Evolutionary conservation across 2,329 filamentous ascomycete species (phyloP).

Genomic region (Fusarium longipes): DNA sequence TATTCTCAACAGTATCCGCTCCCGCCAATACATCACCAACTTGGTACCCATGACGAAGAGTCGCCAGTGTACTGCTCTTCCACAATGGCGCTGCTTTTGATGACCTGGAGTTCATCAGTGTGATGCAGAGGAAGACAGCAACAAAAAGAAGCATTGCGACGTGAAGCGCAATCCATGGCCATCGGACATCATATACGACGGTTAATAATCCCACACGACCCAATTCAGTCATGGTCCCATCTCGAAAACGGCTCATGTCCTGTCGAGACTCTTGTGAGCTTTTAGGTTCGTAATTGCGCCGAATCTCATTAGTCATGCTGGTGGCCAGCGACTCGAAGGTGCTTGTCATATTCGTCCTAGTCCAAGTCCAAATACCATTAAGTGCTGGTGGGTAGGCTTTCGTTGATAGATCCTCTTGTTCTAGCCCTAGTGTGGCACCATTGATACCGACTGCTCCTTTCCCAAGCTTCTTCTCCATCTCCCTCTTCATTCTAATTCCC

Average conservation of each 20-base stretch:
- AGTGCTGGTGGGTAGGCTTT: neutral
- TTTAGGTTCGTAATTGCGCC: neutral
- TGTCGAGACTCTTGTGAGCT: neutral
- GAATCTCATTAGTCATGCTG: constrained; percentile 26
- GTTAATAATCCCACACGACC: constrained; percentile 4
- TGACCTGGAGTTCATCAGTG: neutral
- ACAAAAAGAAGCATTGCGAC: neutral
- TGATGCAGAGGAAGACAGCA: constrained; percentile 4
- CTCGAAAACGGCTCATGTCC: constrained; percentile 3
- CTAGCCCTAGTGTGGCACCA: neutral
- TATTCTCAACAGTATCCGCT: constrained; percentile 7
- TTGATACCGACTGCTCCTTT: constrained; percentile 15
- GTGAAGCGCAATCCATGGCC: constrained; percentile 15
- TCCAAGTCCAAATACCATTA: constrained; percentile 12
- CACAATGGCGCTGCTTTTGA: neutral
- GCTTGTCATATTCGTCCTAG: constrained; percentile 6
- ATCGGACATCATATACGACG: constrained; percentile 8
- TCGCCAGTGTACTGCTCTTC: constrained; percentile 8
- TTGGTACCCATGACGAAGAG: constrained; percentile 8
- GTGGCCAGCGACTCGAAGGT: constrained; percentile 9
- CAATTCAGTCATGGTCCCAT: neutral
- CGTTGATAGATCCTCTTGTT: neutral
- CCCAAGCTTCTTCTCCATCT: neutral
- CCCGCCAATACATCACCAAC: constrained; percentile 1
- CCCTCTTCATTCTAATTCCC: neutral